A percentile compares a stretch with the other conserved stretches of the same genome.
Evolutionary conservation across 306 rosid species (phyloP).

Genomic region (Luffa acutangula): DNA sequence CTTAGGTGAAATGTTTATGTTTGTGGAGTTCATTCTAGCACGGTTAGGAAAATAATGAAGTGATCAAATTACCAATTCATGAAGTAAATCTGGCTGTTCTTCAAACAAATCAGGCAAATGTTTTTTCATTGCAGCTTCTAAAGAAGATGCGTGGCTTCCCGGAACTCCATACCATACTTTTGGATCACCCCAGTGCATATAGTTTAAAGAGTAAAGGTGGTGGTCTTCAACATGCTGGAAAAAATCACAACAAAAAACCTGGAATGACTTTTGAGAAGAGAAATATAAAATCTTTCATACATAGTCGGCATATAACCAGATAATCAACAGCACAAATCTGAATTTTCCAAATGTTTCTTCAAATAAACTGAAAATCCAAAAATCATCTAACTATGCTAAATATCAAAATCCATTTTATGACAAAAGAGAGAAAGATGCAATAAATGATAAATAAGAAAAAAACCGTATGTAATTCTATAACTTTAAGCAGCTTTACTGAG

Average conservation of each 20-base stretch:
- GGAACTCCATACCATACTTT: constrained; percentile 97
- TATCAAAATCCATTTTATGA: background rate
- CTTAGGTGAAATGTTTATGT: background rate
- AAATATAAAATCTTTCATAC: background rate
- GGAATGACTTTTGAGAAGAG: constrained; percentile 13
- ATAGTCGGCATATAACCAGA: background rate
- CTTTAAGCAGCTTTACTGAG: no score
- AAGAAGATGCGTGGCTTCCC: constrained; percentile 53
- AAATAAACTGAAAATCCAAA: background rate
- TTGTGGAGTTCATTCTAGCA: background rate
- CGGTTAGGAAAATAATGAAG: no score
- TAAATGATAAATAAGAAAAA: background rate
- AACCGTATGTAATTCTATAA: no score
- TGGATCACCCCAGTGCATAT: constrained; percentile 86
- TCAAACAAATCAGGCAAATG: constrained; percentile 81
- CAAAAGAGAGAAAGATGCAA: background rate
- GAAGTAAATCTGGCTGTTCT: constrained; percentile 86
- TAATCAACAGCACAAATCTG: background rate
- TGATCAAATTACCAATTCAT: constrained; percentile 55
- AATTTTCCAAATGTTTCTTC: background rate
- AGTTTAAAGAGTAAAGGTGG: constrained; percentile 89
- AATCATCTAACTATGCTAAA: background rate
- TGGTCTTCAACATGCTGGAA: constrained; percentile 97
- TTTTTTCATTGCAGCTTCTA: constrained; percentile 77
- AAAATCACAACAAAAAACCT: constrained; percentile 21